These are phyloP conservation scores for Lactarius vividus DNA, from an alignment of 768 basidiomycete genomes.

Conservation along the genomic window DNA sequence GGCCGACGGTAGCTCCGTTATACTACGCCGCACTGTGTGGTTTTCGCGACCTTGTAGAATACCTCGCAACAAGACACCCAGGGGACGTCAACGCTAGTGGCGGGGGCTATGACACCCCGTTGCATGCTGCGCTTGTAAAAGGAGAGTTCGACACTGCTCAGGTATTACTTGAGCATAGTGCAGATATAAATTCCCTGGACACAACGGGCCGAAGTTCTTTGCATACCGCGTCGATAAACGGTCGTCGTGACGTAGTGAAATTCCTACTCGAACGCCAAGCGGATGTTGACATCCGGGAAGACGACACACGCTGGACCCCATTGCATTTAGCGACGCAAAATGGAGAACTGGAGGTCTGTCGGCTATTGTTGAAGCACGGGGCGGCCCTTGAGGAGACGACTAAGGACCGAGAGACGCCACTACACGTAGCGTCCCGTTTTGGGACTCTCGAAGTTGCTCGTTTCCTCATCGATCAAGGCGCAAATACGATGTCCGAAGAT, in stretches of 20 bases:
- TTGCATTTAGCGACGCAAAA: not conserved
- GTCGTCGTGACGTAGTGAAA: not conserved
- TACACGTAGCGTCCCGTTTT: not conserved
- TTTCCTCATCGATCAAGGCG: not conserved
- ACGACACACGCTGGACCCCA: not conserved
- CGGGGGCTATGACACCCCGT: not conserved
- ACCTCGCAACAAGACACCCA: not conserved
- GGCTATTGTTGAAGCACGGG: not conserved
- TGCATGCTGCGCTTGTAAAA: not conserved
- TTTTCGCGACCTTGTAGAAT: not conserved
- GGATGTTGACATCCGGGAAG: not conserved
- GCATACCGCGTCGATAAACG: not conserved
- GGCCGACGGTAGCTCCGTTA: not conserved
- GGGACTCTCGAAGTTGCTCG: not conserved
- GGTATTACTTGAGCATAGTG: not conserved
- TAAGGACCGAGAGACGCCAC: not conserved
- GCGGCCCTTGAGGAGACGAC: not conserved
- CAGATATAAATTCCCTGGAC: not conserved
- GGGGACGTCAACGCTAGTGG: not conserved
- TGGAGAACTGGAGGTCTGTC: not conserved
- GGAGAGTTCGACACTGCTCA: not conserved
- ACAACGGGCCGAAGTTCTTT: not conserved
- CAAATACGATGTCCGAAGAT: not conserved
- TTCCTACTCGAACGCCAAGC: not conserved
- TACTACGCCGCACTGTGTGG: constrained; percentile 7